Base-by-base conservation (phyloP, 257 asterid species). In the Gentiana dahurica region DNA sequence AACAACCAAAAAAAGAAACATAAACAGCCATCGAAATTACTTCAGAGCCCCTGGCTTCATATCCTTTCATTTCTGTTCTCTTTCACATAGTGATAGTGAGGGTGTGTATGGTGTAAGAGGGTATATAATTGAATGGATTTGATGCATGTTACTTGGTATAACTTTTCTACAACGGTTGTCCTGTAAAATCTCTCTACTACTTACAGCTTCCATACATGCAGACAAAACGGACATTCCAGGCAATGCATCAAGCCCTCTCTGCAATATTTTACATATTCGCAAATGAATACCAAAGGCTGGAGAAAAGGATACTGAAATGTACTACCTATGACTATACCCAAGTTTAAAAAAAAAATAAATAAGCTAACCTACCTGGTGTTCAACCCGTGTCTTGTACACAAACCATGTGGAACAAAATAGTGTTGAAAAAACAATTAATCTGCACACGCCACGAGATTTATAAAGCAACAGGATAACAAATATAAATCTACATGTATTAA, bases 201-300 rank as follows among this genome's bases (percentile, higher is more conserved):
- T 81, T 75, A 87, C 95, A 52, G 95, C 78, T 71, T 91, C 95
- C 78, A 91, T 69, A 75, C 89, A 91, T 57, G 96, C 89, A 8
- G 96, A 77, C 60, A 91, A 62, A 60, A 85, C 48, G 3, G 92
- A 79, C 73, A 91, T 81, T 69, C 98, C 96, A 1, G 96, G 98
- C 75, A 91, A 74, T 48, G 98, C 95, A 41, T 91, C 94, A 53
- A 85, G 82, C 54, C 95, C 96, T 5, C 57, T 87, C 96, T 87
- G 87, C 80, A 80, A 54, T 58, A 55, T 58, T 64, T 46, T 64
- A 34, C 39, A 57, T 41, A 61, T 15, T 35, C 51, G 2, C 34
- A 37, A 55, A 58, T 45, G 35, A 34, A 66, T 59, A 62, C 59
- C 65, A 8, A 6, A 52, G 6, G 47, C 41, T 10, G 34, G 10